These are phyloP conservation scores for Vitis hybrid DNA, from an alignment of 177 flowering plant genomes.

Conservation along the genomic window DNA sequence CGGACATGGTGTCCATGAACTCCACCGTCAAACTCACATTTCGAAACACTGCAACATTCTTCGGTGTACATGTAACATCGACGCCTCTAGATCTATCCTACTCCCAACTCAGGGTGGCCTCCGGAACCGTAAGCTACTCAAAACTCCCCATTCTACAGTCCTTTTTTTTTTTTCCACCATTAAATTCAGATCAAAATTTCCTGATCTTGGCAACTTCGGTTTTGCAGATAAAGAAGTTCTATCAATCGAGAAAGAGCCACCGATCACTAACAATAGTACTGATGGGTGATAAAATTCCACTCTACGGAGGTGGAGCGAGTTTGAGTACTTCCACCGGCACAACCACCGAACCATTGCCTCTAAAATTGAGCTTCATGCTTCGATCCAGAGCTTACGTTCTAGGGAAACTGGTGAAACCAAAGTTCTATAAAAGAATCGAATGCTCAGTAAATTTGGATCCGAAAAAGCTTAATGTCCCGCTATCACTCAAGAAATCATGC, in stretches of 20 bases:
- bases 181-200: neutral
- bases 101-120: constrained; percentile 55
- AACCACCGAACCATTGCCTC: constrained; percentile 40
- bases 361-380: constrained; percentile 54
- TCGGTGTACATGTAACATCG: constrained; percentile 80
- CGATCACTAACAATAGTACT: constrained; percentile 44
- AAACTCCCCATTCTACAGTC: no score
- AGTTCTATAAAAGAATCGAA: constrained; percentile 51
- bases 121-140: constrained; percentile 61
- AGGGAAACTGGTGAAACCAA: constrained; percentile 77
- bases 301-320: constrained; percentile 71
- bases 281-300: constrained; percentile 60
- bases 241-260: constrained; percentile 73
- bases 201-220: neutral
- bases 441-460: constrained; percentile 48
- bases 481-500: constrained; percentile 64
- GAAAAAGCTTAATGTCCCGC: constrained; percentile 39
- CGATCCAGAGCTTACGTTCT: constrained; percentile 73
- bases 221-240: constrained; percentile 68
- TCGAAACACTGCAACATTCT: constrained; percentile 82
- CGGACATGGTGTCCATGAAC: constrained; percentile 79
- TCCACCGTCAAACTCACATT: constrained; percentile 64
- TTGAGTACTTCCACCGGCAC: constrained; percentile 60
- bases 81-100: constrained; percentile 67
- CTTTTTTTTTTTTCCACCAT: neutral